A percentile compares a stretch with the other conserved stretches of the same genome.
Evolutionary conservation across 768 basidiomycete genomes (phyloP).

Genomic region (Tubosaeta brunneosetosa): DNA sequence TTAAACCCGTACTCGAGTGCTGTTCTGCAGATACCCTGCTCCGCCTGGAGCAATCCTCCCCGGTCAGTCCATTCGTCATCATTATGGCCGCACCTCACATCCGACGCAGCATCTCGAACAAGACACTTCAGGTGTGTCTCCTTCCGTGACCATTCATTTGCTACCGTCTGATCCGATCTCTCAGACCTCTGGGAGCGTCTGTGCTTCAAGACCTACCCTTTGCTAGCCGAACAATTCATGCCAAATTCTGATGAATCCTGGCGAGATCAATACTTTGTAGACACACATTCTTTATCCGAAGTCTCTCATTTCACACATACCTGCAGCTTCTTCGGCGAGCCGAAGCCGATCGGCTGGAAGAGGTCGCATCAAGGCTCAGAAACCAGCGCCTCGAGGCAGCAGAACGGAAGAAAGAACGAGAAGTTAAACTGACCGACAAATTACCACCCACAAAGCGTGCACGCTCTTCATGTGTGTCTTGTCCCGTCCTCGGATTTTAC

Average conservation of each 20-base stretch:
- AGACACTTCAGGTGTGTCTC: slow-evolving; percentile 49
- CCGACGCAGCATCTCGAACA: slow-evolving; percentile 45
- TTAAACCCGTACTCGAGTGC: slow-evolving; percentile 69
- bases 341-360: slow-evolving; percentile 63
- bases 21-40: slow-evolving; percentile 68
- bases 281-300: slow-evolving; percentile 21
- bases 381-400: slow-evolving; percentile 64
- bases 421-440: slow-evolving; percentile 70
- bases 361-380: slow-evolving; percentile 57
- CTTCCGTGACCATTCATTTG: background rate
- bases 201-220: slow-evolving; percentile 57
- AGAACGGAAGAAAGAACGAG: slow-evolving; percentile 70
- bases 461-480: slow-evolving; percentile 49
- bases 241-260: slow-evolving; percentile 47
- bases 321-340: slow-evolving; percentile 50
- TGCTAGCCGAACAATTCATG: slow-evolving; percentile 46
- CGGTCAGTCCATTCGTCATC: slow-evolving; percentile 43
- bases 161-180: slow-evolving; percentile 1
- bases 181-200: slow-evolving; percentile 65
- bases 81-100: slow-evolving; percentile 11
- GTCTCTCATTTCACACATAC: slow-evolving; percentile 5
- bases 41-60: slow-evolving; percentile 63
- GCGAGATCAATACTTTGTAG: slow-evolving; percentile 66
- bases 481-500: background rate
- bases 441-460: slow-evolving; percentile 63